Base-by-base conservation (phyloP, 495 filamentous ascomycete species). In the Ramalina intermedia region DNA sequence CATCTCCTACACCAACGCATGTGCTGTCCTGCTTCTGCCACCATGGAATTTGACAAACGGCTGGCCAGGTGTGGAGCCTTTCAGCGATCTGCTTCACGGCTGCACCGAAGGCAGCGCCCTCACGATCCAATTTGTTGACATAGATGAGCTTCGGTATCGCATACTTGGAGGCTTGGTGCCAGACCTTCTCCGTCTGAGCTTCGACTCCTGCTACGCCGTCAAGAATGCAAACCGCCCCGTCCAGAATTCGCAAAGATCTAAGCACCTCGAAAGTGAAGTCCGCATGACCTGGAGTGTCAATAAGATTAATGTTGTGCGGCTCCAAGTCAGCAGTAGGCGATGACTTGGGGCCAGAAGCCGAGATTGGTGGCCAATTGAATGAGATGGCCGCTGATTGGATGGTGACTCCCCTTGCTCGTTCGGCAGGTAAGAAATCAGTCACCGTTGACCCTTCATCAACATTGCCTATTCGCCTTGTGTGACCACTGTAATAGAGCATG, bases 211-310 rank as follows among this genome's bases (percentile, higher is more conserved):
- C 90, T 38, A 99, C 93, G 7, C 87, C 87, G 54, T 99, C 93
- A 17, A 99, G 74, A 54, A 99, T 94, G 56, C 89, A 96, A 27
- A 99, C 82, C 1, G 89, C 89, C 8, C 91, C 91, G 61, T 99
- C 93, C 0, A 99, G 77, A 33, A 96, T 84, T 26, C 89, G 86
- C 41, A 96, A 66, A 16, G 90, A 96, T 14, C 93, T 80, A 53
- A 96, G 74, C 14, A 99, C 93, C 63, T 99, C 93, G 55, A 96
- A 96, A 2, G 91, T 94, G 61, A 99, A 99, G 62, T 99, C 93
- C 21, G 93, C 90, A 56, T 99, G 93, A 3, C 93, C 93, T 0
- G 93, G 93, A 0, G 93, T 99, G 63, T 99, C 93, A 41, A 99
- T 96, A 2, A 99, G 69, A 64, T 96, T 96, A 59, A 99, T 81